These are phyloP conservation scores for Trichosporon asahii DNA, from an alignment of 1,284 basidiomycete species.

Conservation along the genomic window DNA sequence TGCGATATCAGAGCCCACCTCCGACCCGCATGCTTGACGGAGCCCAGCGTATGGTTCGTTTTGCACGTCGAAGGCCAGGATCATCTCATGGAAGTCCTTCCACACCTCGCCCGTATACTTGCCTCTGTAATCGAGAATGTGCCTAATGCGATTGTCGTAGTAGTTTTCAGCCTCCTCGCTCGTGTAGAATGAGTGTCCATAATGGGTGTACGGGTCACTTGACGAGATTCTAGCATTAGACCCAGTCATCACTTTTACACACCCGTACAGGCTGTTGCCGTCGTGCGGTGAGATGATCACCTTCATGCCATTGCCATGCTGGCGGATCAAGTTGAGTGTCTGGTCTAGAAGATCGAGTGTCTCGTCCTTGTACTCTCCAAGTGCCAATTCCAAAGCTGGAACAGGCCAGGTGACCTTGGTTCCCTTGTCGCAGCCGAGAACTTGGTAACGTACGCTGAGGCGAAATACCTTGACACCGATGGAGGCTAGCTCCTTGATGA, in stretches of 20 bases:
- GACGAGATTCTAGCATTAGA: no score
- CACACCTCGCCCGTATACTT: background rate
- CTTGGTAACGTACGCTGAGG: no score
- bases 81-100: background rate
- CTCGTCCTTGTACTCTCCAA: no score
- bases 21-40: background rate
- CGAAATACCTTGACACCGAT: no score
- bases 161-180: background rate
- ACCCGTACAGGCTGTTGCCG: background rate
- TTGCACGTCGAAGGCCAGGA: background rate
- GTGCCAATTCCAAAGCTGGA: no score
- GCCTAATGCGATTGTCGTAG: background rate
- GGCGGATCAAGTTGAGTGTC: background rate
- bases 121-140: background rate
- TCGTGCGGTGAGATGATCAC: background rate
- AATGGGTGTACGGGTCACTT: background rate
- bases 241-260: no score
- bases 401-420: no score
- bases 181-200: background rate
- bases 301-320: background rate
- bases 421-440: no score
- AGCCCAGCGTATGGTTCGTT: background rate
- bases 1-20: background rate
- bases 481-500: no score
- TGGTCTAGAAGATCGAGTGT: no score